phyloP scores from a whole-genome alignment of 192 early-diverging fungal genomes.

The Coemansia sp. region DNA sequence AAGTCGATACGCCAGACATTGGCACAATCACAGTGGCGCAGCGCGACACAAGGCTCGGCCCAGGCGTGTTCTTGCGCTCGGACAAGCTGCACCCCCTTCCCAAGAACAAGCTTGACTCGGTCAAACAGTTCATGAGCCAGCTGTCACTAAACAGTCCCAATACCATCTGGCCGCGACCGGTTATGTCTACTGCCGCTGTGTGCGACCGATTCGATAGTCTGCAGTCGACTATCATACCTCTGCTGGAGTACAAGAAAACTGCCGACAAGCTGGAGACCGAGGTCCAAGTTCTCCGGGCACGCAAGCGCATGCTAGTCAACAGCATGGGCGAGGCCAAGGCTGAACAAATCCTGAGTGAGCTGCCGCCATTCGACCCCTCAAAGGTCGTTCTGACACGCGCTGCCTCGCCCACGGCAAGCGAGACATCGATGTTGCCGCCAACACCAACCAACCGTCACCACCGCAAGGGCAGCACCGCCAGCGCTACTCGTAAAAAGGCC shows the following conservation, averaged over 20 bases:
- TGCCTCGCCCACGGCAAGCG: constrained; percentile 14
- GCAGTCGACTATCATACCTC: constrained; percentile 70
- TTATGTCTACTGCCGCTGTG: constrained; percentile 82
- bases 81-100: constrained; percentile 56
- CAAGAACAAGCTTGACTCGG: constrained; percentile 55
- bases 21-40: constrained; percentile 36
- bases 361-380: constrained; percentile 35
- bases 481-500: constrained; percentile 42
- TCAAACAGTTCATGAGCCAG: constrained; percentile 55
- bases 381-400: constrained; percentile 15
- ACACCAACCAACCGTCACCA: constrained; percentile 25
- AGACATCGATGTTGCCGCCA: neutral
- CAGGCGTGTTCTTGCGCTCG: constrained; percentile 56
- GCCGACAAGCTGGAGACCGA: constrained; percentile 84
- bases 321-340: constrained; percentile 43
- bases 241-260: constrained; percentile 84
- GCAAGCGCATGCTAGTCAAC: constrained; percentile 47
- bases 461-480: constrained; percentile 51
- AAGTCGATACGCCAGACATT: constrained; percentile 31
- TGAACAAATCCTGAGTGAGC: constrained; percentile 29
- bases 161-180: constrained; percentile 67
- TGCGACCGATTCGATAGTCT: constrained; percentile 81
- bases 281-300: constrained; percentile 57
- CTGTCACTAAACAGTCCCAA: constrained; percentile 48
- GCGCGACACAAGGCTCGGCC: constrained; percentile 51